Percentiles rank a stretch among this genome's conserved stretches.
These are phyloP conservation scores for Aphanomyces astaci DNA, from an alignment of 352 stramenopile genomes.

Conservation along the genomic window DNA sequence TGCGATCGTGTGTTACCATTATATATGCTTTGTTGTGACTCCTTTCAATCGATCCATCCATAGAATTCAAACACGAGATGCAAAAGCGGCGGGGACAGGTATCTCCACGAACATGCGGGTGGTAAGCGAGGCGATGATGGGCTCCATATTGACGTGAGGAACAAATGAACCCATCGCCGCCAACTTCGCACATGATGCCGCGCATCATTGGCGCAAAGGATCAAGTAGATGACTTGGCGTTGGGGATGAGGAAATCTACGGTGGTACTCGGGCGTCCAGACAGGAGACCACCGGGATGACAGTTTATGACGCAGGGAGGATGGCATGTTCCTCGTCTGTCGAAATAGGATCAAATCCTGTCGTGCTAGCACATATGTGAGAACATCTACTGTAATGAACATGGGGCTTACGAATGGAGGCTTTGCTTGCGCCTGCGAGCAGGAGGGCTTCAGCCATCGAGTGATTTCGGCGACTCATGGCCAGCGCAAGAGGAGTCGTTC, in stretches of 20 bases:
- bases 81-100: conserved; percentile 6
- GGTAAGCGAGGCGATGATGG: not conserved
- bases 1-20: no score
- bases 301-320: conserved; percentile 41
- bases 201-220: conserved; percentile 43
- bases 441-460: conserved; percentile 34
- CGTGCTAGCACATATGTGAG: no score
- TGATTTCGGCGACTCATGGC: conserved; percentile 44
- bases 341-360: conserved; percentile 23
- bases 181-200: not conserved
- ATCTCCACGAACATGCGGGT: not conserved
- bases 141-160: not conserved
- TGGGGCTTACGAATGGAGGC: conserved; percentile 44
- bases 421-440: conserved; percentile 46
- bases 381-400: no score
- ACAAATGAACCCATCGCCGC: not conserved
- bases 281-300: conserved; percentile 41
- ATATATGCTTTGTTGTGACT: no score
- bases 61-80: conserved; percentile 19
- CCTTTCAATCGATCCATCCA: conserved; percentile 14
- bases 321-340: conserved; percentile 31
- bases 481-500: conserved; percentile 49
- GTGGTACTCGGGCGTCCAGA: conserved; percentile 51
- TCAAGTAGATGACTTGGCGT: conserved; percentile 48
- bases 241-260: conserved; percentile 41